These are phyloP conservation scores for Uronychia binucleata DNA, from an alignment of 73 alveolate species.

Conservation along the genomic window DNA sequence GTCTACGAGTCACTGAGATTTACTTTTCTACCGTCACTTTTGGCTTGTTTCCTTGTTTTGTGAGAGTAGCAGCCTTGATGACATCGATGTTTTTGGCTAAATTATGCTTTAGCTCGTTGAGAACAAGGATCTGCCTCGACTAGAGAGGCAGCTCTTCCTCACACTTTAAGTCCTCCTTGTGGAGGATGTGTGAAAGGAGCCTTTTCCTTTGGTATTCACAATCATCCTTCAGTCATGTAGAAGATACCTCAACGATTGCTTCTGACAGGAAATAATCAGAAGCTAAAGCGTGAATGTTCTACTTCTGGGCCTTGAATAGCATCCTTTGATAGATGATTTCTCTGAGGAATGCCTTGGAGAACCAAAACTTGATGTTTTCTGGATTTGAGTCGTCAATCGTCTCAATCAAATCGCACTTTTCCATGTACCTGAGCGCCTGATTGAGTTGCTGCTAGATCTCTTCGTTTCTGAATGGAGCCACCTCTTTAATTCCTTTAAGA, in stretches of 20 bases:
- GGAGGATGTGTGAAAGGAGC: constrained; percentile 41
- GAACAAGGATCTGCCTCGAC: constrained; percentile 45
- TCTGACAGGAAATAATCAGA: constrained; percentile 44
- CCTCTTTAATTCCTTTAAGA: constrained; percentile 20
- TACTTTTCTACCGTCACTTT: constrained; percentile 31
- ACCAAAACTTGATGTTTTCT: constrained; percentile 44
- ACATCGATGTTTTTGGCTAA: constrained; percentile 30
- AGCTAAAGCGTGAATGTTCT: constrained; percentile 41
- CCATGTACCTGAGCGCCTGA: constrained; percentile 25
- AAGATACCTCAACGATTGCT: constrained; percentile 5
- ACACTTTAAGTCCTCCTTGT: constrained; percentile 47
- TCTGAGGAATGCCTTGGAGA: constrained; percentile 49
- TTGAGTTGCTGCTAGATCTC: constrained; percentile 22
- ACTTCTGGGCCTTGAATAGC: constrained; percentile 52
- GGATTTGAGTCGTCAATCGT: constrained; percentile 59
- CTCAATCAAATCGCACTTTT: constrained; percentile 58
- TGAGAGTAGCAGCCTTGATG: constrained; percentile 46
- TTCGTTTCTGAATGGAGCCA: constrained; percentile 56
- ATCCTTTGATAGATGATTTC: constrained; percentile 57
- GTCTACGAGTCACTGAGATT: not conserved
- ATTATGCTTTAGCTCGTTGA: constrained; percentile 36
- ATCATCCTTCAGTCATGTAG: constrained; percentile 6
- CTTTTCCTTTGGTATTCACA: constrained; percentile 48
- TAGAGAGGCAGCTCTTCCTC: constrained; percentile 54
- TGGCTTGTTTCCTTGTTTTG: constrained; percentile 64